These are phyloP conservation scores for Suillus hirtellus DNA, from an alignment of 768 basidiomycete species.

Conservation along the genomic window DNA sequence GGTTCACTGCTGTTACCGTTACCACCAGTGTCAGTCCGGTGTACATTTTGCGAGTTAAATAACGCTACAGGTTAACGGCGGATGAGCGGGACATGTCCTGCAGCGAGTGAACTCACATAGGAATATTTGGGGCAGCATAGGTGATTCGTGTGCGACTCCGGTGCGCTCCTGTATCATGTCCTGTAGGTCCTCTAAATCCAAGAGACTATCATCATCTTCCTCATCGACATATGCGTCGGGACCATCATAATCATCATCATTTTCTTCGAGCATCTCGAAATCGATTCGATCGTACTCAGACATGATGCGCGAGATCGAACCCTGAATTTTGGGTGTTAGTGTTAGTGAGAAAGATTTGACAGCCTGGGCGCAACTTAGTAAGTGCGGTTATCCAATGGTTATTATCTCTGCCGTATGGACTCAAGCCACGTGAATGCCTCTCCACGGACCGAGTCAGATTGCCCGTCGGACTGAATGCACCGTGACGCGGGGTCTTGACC, in stretches of 20 bases:
- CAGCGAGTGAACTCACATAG: conserved; percentile 25
- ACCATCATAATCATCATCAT: conserved; percentile 35
- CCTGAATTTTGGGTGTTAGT: not conserved
- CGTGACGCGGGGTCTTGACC: not conserved
- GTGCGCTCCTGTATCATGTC: conserved; percentile 7
- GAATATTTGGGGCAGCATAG: conserved; percentile 29
- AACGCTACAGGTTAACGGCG: conserved; percentile 20
- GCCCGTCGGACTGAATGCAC: not conserved
- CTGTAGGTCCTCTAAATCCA: conserved; percentile 32
- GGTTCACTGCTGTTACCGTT: conserved; percentile 5
- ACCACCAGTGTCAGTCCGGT: conserved; percentile 16
- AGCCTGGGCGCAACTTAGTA: too few relatives aligned
- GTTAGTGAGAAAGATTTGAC: conserved; percentile 7
- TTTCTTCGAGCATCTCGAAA: conserved; percentile 24
- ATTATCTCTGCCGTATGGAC: not conserved
- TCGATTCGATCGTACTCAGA: conserved; percentile 21
- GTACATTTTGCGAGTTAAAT: conserved; percentile 30
- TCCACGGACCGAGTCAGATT: not conserved
- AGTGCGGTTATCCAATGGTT: not conserved
- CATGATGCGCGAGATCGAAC: conserved; percentile 15
- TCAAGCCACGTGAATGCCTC: not conserved
- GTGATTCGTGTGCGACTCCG: not conserved
- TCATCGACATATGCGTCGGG: conserved; percentile 35
- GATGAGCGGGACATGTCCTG: conserved; percentile 8
- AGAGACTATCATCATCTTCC: conserved; percentile 32